These are phyloP conservation scores for Chalciporus chontae DNA, from an alignment of 768 basidiomycete genomes.

Conservation along the genomic window DNA sequence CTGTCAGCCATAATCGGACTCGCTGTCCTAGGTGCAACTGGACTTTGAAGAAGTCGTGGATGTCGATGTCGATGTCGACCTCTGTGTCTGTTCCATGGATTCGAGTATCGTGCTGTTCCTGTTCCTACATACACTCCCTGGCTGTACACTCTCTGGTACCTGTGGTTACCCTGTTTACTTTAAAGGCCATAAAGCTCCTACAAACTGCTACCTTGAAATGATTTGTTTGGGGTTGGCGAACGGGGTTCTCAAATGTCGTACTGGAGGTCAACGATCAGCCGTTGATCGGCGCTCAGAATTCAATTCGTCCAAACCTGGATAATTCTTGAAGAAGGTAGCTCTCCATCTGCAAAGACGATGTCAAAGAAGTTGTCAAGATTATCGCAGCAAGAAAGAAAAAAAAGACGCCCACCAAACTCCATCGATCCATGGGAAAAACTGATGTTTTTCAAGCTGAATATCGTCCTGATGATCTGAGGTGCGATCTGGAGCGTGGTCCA, in stretches of 20 bases:
- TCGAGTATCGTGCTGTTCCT: neutral
- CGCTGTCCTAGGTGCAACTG: neutral
- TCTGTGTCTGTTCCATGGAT: too few relatives aligned
- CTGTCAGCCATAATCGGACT: constrained; percentile 9
- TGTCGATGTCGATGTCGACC: too few relatives aligned
- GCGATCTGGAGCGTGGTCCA: constrained; percentile 33
- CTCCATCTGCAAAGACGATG: constrained; percentile 3
- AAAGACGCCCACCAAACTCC: constrained; percentile 10
- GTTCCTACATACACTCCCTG: too few relatives aligned
- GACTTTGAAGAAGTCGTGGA: neutral
- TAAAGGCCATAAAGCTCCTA: neutral
- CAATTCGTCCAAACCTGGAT: constrained; percentile 15
- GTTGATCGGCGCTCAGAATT: neutral
- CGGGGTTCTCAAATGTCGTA: constrained; percentile 25
- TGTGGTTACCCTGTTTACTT: too few relatives aligned
- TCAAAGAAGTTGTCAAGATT: neutral
- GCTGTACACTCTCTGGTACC: too few relatives aligned
- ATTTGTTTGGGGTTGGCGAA: neutral
- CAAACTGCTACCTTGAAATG: neutral
- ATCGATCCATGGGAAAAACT: constrained; percentile 1
- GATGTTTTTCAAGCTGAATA: constrained; percentile 44
- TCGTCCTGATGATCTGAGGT: constrained; percentile 39
- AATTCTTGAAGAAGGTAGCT: constrained; percentile 15
- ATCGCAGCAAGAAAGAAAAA: neutral
- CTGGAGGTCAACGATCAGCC: constrained; percentile 1